A percentile compares a stretch with the other conserved stretches of the same genome.
Conservation (phyloP, 306 rosid genomes). For the Vachellia pachyceras region DNA sequence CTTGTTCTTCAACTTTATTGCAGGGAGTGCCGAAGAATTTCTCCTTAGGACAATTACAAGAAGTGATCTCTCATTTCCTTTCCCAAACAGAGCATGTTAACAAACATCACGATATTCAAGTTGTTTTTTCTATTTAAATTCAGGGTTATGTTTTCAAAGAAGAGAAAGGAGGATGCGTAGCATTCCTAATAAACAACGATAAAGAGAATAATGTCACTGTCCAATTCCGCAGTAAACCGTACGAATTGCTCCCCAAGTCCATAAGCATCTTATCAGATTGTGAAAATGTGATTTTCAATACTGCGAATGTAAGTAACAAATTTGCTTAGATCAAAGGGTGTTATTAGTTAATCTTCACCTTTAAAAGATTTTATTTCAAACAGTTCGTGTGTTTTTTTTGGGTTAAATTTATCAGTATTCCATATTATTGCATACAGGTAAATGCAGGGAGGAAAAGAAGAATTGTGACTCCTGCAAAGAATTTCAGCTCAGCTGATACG, state of each 20-base stretch:
- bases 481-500: conserved; percentile 50
- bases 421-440: conserved; percentile 34
- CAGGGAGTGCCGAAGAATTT: conserved; percentile 56
- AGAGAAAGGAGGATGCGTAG: conserved; percentile 60
- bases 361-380: neutral
- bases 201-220: conserved; percentile 37
- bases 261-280: conserved; percentile 74
- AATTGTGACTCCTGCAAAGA: conserved; percentile 39
- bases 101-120: neutral
- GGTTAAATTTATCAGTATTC: neutral
- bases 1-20: conserved; percentile 62
- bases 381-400: neutral
- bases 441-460: conserved; percentile 48
- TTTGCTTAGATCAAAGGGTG: neutral
- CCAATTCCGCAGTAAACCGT: conserved; percentile 56
- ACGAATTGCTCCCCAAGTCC: conserved; percentile 60
- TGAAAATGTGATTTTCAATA: conserved; percentile 57
- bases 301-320: conserved; percentile 57
- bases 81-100: neutral
- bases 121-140: neutral
- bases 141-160: conserved; percentile 67
- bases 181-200: conserved; percentile 67
- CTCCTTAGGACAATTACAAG: conserved; percentile 61
- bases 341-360: neutral
- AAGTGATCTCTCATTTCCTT: conserved; percentile 44